Evolutionary conservation across 1,284 basidiomycete genomes (phyloP).

Genomic region (Tylopilus sp.): DNA sequence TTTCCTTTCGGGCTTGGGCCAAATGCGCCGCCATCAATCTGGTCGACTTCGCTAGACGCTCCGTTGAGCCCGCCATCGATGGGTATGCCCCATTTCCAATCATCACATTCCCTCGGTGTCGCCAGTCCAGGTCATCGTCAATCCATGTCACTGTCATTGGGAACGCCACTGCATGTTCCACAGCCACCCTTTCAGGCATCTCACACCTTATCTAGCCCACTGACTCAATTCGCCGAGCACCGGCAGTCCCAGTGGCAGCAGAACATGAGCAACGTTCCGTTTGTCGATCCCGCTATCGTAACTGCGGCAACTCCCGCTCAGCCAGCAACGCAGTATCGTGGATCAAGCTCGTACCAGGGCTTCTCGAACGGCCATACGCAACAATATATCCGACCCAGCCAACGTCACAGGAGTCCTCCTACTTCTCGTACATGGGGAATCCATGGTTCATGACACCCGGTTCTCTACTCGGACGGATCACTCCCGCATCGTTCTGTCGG

Average conservation of each 20-base stretch:
- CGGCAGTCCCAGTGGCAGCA: slow-evolving; percentile 18
- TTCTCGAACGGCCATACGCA: slow-evolving; percentile 14
- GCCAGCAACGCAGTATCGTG: too few relatives aligned
- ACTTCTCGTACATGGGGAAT: slow-evolving; percentile 26
- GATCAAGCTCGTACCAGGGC: slow-evolving; percentile 9
- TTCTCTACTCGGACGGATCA: too few relatives aligned
- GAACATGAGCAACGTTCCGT: slow-evolving; percentile 8
- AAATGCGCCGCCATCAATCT: slow-evolving; percentile 47
- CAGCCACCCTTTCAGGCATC: slow-evolving; percentile 15
- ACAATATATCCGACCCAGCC: slow-evolving; percentile 17
- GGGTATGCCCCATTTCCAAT: slow-evolving; percentile 6
- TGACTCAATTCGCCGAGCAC: slow-evolving; percentile 14
- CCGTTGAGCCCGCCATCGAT: slow-evolving; percentile 4
- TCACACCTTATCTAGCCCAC: slow-evolving; percentile 7
- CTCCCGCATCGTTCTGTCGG: too few relatives aligned
- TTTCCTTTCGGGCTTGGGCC: slow-evolving; percentile 44
- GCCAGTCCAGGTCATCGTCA: slow-evolving; percentile 17
- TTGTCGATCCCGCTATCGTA: slow-evolving; percentile 25
- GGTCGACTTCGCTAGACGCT: slow-evolving; percentile 49
- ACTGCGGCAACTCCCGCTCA: slow-evolving; percentile 8
- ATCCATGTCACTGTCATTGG: slow-evolving; percentile 13
- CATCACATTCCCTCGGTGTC: slow-evolving; percentile 11
- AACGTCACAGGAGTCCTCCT: slow-evolving; percentile 20
- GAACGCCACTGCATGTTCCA: slow-evolving; percentile 9
- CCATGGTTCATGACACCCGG: slow-evolving; percentile 20